Conservation (phyloP, 106 monocot genomes). For the Acanthochlamys bracteata region DNA sequence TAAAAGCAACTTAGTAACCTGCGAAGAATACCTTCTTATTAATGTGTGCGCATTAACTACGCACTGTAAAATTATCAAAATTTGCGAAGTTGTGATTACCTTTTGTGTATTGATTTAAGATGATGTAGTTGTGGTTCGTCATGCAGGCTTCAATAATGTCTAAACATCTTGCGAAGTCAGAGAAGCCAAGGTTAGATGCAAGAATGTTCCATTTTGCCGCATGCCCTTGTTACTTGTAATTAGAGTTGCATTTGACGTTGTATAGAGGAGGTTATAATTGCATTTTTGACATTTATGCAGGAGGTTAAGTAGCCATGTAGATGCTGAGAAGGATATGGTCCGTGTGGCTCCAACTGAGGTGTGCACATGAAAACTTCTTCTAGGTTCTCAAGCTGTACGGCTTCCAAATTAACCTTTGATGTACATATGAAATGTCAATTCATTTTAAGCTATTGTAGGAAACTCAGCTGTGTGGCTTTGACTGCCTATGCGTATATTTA, state of each 20-base stretch:
- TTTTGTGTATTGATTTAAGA: background rate
- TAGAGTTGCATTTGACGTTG: too few species aligned
- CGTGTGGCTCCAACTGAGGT: slow-evolving; percentile 27
- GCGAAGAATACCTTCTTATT: too few species aligned
- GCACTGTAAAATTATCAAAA: background rate
- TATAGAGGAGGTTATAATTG: background rate
- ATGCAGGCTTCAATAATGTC: slow-evolving; percentile 93
- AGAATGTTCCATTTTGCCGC: background rate
- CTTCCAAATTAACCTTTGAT: too few species aligned
- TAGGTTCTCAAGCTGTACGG: background rate
- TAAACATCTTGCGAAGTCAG: slow-evolving; percentile 63
- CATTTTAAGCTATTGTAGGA: too few species aligned
- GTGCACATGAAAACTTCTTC: slow-evolving; percentile 1
- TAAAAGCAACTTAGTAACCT: too few species aligned
- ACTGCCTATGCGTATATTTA: too few species aligned
- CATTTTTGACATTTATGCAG: slow-evolving; percentile 11
- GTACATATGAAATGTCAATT: too few species aligned
- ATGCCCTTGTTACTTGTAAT: too few species aligned
- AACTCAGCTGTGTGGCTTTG: too few species aligned
- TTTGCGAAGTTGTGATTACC: background rate
- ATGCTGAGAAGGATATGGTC: slow-evolving; percentile 22
- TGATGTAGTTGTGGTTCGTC: background rate
- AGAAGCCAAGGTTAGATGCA: slow-evolving; percentile 58
- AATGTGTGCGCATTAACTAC: too few species aligned
- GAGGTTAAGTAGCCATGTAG: slow-evolving; percentile 42